Evolutionary conservation across 2,329 filamentous ascomycete genomes (phyloP).

Genomic region (Zasmidium cellare): DNA sequence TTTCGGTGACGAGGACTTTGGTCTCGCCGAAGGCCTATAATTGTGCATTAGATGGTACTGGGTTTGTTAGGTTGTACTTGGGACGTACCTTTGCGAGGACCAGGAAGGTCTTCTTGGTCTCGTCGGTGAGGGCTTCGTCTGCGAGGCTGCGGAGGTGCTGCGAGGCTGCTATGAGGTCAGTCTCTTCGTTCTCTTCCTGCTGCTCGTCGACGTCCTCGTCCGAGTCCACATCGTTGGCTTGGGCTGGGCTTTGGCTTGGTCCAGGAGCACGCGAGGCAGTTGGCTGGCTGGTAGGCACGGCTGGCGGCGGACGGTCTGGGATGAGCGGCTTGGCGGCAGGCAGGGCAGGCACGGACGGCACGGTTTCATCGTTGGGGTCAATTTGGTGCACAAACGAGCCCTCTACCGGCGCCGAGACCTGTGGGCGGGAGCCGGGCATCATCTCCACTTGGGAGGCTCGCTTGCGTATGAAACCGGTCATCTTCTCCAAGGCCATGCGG

Average conservation of each 20-base stretch:
- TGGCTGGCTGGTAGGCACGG: neutral
- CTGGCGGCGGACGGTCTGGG: neutral
- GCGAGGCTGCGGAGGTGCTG: neutral
- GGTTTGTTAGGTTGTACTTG: no score
- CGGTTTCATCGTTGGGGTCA: no score
- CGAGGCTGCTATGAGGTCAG: neutral
- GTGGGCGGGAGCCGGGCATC: no score
- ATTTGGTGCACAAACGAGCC: no score
- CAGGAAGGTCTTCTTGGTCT: slow-evolving; percentile 23
- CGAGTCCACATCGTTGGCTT: no score
- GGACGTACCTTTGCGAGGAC: slow-evolving; percentile 30
- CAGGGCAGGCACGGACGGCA: neutral
- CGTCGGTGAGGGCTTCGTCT: slow-evolving; percentile 14
- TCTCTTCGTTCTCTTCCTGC: neutral
- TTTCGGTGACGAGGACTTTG: neutral
- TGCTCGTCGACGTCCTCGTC: neutral
- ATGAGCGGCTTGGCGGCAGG: neutral
- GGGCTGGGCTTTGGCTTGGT: neutral
- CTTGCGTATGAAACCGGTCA: neutral
- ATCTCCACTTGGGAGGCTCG: neutral
- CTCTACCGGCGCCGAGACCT: no score
- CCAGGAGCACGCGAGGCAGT: no score
- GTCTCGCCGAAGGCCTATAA: slow-evolving; percentile 5
- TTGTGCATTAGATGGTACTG: no score
- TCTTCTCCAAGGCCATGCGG: slow-evolving; percentile 29